Evolutionary conservation across 1,284 basidiomycete genomes (phyloP).

Genomic region (Austroboletus novae-zelandiae): DNA sequence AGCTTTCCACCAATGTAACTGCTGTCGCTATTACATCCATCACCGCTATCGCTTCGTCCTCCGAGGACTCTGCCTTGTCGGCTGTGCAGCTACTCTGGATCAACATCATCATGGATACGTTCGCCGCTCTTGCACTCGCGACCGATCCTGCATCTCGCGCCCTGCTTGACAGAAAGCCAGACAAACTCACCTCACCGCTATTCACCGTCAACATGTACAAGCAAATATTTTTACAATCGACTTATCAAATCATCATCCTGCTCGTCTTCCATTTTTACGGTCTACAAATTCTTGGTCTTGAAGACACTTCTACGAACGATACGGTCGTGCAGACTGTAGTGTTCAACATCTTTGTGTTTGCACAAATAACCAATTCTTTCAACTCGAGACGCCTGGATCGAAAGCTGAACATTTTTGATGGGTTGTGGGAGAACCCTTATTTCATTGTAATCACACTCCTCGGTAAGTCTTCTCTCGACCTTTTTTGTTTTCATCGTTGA

Average conservation of each 20-base stretch:
- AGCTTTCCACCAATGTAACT: constrained; percentile 94
- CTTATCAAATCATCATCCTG: constrained; percentile 84
- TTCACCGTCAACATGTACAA: constrained; percentile 94
- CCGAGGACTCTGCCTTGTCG: constrained; percentile 83
- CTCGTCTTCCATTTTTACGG: constrained; percentile 92
- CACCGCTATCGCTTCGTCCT: constrained; percentile 77
- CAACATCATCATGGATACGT: constrained; percentile 98
- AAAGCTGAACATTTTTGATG: constrained; percentile 87
- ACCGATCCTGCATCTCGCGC: constrained; percentile 88
- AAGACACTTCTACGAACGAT: constrained; percentile 42
- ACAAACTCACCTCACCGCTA: constrained; percentile 83
- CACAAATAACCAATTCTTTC: constrained; percentile 93
- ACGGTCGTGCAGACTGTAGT: constrained; percentile 79
- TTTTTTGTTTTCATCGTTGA: background rate
- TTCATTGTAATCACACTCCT: constrained; percentile 87
- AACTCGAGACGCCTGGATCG: constrained; percentile 88
- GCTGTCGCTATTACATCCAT: constrained; percentile 95
- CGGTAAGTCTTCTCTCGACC: constrained; percentile 46
- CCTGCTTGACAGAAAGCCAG: constrained; percentile 88
- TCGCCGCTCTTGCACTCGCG: constrained; percentile 94
- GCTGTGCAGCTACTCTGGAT: constrained; percentile 98
- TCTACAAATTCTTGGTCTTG: constrained; percentile 64
- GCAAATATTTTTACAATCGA: constrained; percentile 89
- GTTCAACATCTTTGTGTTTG: constrained; percentile 97
- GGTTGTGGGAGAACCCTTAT: constrained; percentile 78